Evolutionary conservation across 257 asterid genomes (phyloP), one percentile per base, ranked within the genome.

Genomic region (Sherardia arvensis): DNA sequence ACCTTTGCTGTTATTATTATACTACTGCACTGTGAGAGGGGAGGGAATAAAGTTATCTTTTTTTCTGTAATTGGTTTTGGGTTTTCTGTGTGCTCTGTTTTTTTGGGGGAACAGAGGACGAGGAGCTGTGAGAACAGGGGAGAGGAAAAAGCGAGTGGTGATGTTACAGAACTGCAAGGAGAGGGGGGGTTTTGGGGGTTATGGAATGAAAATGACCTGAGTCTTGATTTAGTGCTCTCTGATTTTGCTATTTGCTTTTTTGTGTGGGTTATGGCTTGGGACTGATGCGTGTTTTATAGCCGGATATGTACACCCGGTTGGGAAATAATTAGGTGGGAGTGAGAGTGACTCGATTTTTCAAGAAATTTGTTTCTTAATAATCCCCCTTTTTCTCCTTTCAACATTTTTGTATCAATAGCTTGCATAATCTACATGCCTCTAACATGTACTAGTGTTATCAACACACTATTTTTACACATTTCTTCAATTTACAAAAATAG

Each of bases 141-240:
- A 27, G 27, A 27, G 48, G 51, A 26, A 15, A 47, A 54, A 36
- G 58, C 20, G 58, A 9, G 53, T 54, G 53, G n/a, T n/a, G n/a
- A n/a, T n/a, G n/a, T n/a, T n/a, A n/a, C n/a, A n/a, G n/a, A n/a
- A n/a, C n/a, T n/a, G n/a, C n/a, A n/a, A n/a, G n/a, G n/a, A n/a
- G n/a, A n/a, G n/a, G 30, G 51, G 69, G 28, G 45, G 61, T 56
- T 32, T 65, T 65, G 48, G 69, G 51, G 48, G 33, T 27, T 63
- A n/a, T 43, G 43, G 67, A 47, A 10, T 64, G 59, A 48, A 48
- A 64, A 29, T 54, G 55, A 53, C 62, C 28, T 22, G 62, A n/a
- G n/a, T 25, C 23, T 17, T 33, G 7, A 4, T 66, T 65, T 66
- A 34, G 62, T 53, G 62, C 45, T 48, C 17, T 40, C 8, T 6